These are phyloP conservation scores for Scedosporium aurantiacum DNA, from an alignment of 2,329 filamentous ascomycete species.

Conservation along the genomic window DNA sequence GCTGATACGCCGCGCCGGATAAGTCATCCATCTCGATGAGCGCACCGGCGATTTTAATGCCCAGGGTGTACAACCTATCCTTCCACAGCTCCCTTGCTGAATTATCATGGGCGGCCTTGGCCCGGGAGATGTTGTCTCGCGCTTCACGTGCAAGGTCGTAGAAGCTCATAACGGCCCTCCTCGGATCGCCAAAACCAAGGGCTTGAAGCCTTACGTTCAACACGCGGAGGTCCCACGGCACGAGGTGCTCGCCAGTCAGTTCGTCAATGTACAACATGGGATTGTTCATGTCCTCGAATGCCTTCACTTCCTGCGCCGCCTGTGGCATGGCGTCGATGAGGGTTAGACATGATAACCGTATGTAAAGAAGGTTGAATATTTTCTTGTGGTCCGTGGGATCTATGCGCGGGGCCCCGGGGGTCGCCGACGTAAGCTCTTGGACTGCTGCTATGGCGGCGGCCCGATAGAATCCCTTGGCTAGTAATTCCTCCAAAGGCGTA, in stretches of 20 bases:
- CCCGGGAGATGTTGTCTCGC: conserved; percentile 44
- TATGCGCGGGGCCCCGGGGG: conserved; percentile 23
- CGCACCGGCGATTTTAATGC: conserved; percentile 53
- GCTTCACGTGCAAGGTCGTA: conserved; percentile 81
- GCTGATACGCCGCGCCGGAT: conserved; percentile 63
- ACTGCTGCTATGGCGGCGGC: conserved; percentile 61
- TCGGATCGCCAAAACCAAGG: conserved; percentile 72
- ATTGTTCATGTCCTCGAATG: conserved; percentile 50
- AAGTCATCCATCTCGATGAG: conserved; percentile 82
- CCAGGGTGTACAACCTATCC: conserved; percentile 61
- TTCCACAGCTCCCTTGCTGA: conserved; percentile 58
- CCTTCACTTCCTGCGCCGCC: conserved; percentile 56
- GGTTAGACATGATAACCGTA: conserved; percentile 69
- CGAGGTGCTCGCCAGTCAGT: conserved; percentile 48
- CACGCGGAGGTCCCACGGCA: conserved; percentile 80
- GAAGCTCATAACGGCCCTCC: conserved; percentile 78
- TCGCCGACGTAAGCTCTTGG: conserved; percentile 44
- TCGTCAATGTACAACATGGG: conserved; percentile 44
- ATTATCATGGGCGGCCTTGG: conserved; percentile 32
- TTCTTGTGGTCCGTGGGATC: conserved; percentile 46
- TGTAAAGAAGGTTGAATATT: conserved; percentile 72
- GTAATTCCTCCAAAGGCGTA: conserved; percentile 55
- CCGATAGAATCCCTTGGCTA: conserved; percentile 67
- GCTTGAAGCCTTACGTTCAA: conserved; percentile 76
- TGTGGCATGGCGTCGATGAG: conserved; percentile 63